phyloP scores from a whole-genome alignment of 495 filamentous ascomycete species.

The Pseudoneurospora amorphoporcata region DNA sequence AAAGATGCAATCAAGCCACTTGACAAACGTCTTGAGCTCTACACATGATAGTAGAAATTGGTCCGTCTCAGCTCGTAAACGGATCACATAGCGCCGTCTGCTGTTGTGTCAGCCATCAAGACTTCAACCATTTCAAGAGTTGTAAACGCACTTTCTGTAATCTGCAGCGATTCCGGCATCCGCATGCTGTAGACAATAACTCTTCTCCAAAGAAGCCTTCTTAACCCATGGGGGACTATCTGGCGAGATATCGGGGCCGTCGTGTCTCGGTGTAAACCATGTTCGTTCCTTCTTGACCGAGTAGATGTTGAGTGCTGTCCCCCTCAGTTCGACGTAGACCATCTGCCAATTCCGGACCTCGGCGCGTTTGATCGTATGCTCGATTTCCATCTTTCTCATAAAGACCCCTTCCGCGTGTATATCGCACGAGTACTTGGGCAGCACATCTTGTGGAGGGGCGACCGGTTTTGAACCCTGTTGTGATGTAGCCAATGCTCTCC shows the following conservation, averaged over 20 bases:
- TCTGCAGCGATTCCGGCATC: constrained; percentile 56
- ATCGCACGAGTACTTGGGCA: constrained; percentile 47
- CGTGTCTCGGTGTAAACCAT: constrained; percentile 24
- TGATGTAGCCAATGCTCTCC: constrained; percentile 15
- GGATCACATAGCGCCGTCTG: constrained; percentile 47
- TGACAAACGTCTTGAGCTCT: constrained; percentile 41
- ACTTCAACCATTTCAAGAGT: not conserved
- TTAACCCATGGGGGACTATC: constrained; percentile 35
- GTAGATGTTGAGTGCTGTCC: constrained; percentile 50
- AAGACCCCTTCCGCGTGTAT: constrained; percentile 43
- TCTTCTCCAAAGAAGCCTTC: constrained; percentile 37
- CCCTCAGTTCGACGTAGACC: constrained; percentile 47
- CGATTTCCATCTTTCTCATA: constrained; percentile 47
- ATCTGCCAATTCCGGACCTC: constrained; percentile 44
- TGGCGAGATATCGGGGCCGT: constrained; percentile 23
- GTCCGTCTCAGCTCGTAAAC: constrained; percentile 52
- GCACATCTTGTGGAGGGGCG: constrained; percentile 20
- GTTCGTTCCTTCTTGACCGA: constrained; percentile 35
- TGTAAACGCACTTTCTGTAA: constrained; percentile 42
- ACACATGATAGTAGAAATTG: constrained; percentile 51
- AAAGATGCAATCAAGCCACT: constrained; percentile 55
- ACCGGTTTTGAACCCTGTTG: not conserved
- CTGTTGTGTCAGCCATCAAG: not conserved
- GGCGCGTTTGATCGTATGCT: constrained; percentile 42
- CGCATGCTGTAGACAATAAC: constrained; percentile 53